Percentiles rank a stretch among this genome's conserved stretches.
phyloP scores from a whole-genome alignment of 2,329 filamentous ascomycete species.

The Bipolaris oryzae region DNA sequence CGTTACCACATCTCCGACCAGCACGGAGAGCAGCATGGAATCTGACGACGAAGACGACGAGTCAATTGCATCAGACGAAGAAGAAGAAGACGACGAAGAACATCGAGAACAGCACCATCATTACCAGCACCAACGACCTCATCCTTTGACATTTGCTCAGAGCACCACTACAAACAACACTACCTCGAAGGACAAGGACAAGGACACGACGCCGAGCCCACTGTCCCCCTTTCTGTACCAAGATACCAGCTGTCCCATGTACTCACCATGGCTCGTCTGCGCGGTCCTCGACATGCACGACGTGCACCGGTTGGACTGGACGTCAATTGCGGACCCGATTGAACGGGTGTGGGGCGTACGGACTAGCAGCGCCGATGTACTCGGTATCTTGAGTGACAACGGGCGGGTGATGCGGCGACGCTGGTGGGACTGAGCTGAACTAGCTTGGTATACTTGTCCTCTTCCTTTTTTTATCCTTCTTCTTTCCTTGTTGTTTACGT shows the following conservation, averaged over 20 bases:
- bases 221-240: slow-evolving; percentile 38
- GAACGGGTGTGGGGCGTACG: slow-evolving; percentile 42
- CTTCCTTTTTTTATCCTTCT: neutral
- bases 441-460: neutral
- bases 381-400: slow-evolving; percentile 44
- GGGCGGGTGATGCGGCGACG: slow-evolving; percentile 39
- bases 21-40: slow-evolving; percentile 20
- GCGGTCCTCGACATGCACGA: slow-evolving; percentile 47
- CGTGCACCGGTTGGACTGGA: slow-evolving; percentile 45
- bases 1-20: slow-evolving; percentile 33
- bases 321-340: slow-evolving; percentile 44
- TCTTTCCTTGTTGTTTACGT: neutral
- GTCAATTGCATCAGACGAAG: neutral
- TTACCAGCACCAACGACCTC: slow-evolving; percentile 15
- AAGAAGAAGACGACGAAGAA: neutral
- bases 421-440: slow-evolving; percentile 44
- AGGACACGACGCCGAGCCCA: slow-evolving; percentile 8
- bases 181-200: neutral
- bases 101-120: neutral
- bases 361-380: slow-evolving; percentile 43
- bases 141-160: slow-evolving; percentile 21
- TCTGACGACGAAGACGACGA: neutral
- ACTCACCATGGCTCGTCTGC: slow-evolving; percentile 46
- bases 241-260: slow-evolving; percentile 35
- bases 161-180: neutral